A percentile compares a stretch with the other conserved stretches of the same genome.
Conservation (phyloP, 371 early-diverging fungal species). For the Mortierella sp. region DNA sequence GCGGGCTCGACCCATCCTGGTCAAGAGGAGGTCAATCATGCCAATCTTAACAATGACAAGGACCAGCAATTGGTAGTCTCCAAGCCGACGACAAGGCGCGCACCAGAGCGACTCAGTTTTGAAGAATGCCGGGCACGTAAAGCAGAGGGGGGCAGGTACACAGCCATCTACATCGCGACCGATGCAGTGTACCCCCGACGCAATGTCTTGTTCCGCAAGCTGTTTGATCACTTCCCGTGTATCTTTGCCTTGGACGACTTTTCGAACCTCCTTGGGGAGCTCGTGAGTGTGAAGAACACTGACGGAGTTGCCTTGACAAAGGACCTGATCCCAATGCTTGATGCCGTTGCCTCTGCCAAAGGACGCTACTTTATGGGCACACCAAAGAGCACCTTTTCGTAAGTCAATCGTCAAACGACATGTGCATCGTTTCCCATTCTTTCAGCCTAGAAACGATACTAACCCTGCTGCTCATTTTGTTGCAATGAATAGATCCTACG, state of each 20-base stretch:
- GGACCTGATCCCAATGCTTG: conserved; percentile 72
- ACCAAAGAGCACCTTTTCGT: conserved; percentile 66
- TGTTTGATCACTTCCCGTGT: conserved; percentile 70
- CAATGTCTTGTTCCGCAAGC: conserved; percentile 65
- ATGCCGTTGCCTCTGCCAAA: conserved; percentile 70
- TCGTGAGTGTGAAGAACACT: conserved; percentile 58
- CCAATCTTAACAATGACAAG: not conserved
- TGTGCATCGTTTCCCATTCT: no score
- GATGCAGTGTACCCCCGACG: conserved; percentile 64
- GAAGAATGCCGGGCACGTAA: conserved; percentile 21
- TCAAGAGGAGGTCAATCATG: not conserved
- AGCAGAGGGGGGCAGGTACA: conserved; percentile 26
- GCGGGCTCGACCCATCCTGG: conserved; percentile 5
- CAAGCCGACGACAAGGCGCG: not conserved
- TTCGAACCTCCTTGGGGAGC: conserved; percentile 54
- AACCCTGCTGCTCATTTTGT: not conserved
- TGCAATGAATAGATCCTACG: conserved; percentile 30
- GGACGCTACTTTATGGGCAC: conserved; percentile 69
- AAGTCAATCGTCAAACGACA: no score
- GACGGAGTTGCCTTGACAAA: conserved; percentile 62
- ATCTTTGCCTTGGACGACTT: conserved; percentile 68
- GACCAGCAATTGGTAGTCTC: not conserved
- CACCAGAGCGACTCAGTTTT: conserved; percentile 13
- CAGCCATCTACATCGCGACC: conserved; percentile 67
- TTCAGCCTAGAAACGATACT: no score